Evolutionary conservation across 2,329 filamentous ascomycete genomes (phyloP).

Genomic region (Pezizomycotina sp.): DNA sequence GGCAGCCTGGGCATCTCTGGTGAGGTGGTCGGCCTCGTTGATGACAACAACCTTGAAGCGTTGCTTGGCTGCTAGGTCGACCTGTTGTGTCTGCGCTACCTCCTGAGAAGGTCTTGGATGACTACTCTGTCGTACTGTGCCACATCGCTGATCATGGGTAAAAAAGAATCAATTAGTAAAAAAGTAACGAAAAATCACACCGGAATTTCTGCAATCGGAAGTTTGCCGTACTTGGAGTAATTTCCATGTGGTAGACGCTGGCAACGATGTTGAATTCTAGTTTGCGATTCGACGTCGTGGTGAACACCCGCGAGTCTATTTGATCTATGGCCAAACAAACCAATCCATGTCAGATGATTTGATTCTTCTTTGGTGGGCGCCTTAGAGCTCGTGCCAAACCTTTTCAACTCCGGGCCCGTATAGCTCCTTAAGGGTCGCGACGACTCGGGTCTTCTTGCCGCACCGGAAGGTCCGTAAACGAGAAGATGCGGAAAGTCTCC

Average conservation of each 20-base stretch:
- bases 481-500: slow-evolving; percentile 96
- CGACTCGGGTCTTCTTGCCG: slow-evolving; percentile 97
- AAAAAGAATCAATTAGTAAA: too few relatives aligned
- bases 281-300: slow-evolving; percentile 88
- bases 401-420: slow-evolving; percentile 97
- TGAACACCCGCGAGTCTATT: slow-evolving; percentile 92
- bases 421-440: slow-evolving; percentile 84
- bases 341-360: too few relatives aligned
- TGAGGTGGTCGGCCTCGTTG: slow-evolving; percentile 93
- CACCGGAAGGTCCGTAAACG: slow-evolving; percentile 89
- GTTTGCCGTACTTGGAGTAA: too few relatives aligned
- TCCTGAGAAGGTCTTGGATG: slow-evolving; percentile 85
- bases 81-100: slow-evolving; percentile 95
- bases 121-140: slow-evolving; percentile 94
- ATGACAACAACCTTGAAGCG: slow-evolving; percentile 98
- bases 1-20: slow-evolving; percentile 85
- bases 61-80: slow-evolving; percentile 80
- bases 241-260: slow-evolving; percentile 94
- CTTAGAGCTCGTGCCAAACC: too few relatives aligned
- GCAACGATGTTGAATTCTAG: slow-evolving; percentile 98
- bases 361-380: too few relatives aligned
- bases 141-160: too few relatives aligned
- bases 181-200: too few relatives aligned
- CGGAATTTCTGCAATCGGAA: too few relatives aligned
- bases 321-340: slow-evolving; percentile 57